Base-by-base conservation (phyloP, 2,329 filamentous ascomycete species). In the Talaromyces sp. region DNA sequence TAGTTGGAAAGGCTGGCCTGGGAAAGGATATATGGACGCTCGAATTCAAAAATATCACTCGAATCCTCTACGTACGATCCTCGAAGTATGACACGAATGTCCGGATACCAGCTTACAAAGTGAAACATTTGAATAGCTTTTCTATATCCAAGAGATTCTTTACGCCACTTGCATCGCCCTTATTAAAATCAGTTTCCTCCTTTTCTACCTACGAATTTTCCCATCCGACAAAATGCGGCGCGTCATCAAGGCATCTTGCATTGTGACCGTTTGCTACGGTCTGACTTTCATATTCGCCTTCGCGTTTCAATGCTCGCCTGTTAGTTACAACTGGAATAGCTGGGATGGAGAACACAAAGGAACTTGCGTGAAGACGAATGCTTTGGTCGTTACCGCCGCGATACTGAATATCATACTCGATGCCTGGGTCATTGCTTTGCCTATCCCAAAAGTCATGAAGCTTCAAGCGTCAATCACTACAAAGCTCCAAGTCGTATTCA, bases 161-260 rank as follows among this genome's bases (percentile, higher is more conserved):
- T 51, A 51, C 20, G 32, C 46, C 36, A 47, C 43, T n/a, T 51
- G 49, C 42, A 22, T 51, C 36, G 13, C 42, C 13, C 36, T 51
- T 14, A 30, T 37, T 13, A 51, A 51, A n/a, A 47, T 51, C 24
- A 35, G 42, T 27, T 51, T 51, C 36, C 49, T 51, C 11, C 36
- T 51, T 10, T 58, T 58, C 53, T 58, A 58, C 45, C 44, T 49
- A 1, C 52, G 53, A 16, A 58, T 58, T 17, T 58, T 58, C 20
- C 55, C 55, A 16, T 44, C 44, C 19, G 42, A 47, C 16, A 29
- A 42, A 8, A 50, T 56, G 22, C 52, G 53, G 11, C 48, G 19
- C 19, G 9, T 58, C 17, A 56, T 58, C 27, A 52, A 53, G 14
- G 20, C 46, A 13, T 47, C 53, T 32, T 29, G 24, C 41, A 14